Evolutionary conservation across 805 yeast genomes (phyloP).

Genomic region (Ogataea ganodermae): DNA sequence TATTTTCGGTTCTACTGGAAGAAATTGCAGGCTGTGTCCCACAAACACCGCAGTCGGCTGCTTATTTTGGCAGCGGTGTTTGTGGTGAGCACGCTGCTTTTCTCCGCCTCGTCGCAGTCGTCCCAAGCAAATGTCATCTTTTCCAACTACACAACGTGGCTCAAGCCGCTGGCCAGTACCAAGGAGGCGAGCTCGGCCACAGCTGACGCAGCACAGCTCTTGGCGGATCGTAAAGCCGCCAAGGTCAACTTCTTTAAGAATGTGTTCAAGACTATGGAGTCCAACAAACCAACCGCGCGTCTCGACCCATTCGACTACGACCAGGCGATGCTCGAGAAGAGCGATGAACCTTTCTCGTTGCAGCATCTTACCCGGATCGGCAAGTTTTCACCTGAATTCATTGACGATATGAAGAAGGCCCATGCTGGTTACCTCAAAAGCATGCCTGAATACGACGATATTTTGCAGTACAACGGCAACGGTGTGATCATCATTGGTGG

Average conservation of each 20-base stretch:
- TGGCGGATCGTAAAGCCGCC: conserved; percentile 14
- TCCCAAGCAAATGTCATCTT: conserved; percentile 21
- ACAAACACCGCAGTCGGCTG: conserved; percentile 16
- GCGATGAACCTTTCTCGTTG: conserved; percentile 9
- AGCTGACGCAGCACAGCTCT: conserved; percentile 13
- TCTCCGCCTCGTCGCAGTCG: conserved; percentile 17
- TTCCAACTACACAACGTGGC: conserved; percentile 30
- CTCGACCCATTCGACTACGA: conserved; percentile 24
- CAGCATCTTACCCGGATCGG: conserved; percentile 15
- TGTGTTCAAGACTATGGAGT: conserved; percentile 26
- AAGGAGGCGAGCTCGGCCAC: background rate
- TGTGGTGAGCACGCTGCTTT: conserved; percentile 9
- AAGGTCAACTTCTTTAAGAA: conserved; percentile 24
- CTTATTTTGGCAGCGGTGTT: conserved; percentile 7
- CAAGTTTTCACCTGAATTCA: conserved; percentile 22
- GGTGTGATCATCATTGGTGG: conserved; percentile 76
- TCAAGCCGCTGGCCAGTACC: conserved; percentile 14
- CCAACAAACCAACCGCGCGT: conserved; percentile 20
- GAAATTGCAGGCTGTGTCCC: conserved; percentile 17
- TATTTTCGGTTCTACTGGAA: conserved; percentile 23
- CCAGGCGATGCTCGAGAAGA: conserved; percentile 4
- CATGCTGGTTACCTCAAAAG: conserved; percentile 32
- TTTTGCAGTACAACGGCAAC: conserved; percentile 40
- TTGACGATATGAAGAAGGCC: conserved; percentile 39
- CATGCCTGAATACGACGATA: conserved; percentile 40